Evolutionary conservation across 345 rosid species (phyloP), one percentile per base, ranked within the genome.

Genomic region (Corchorus olitorius): DNA sequence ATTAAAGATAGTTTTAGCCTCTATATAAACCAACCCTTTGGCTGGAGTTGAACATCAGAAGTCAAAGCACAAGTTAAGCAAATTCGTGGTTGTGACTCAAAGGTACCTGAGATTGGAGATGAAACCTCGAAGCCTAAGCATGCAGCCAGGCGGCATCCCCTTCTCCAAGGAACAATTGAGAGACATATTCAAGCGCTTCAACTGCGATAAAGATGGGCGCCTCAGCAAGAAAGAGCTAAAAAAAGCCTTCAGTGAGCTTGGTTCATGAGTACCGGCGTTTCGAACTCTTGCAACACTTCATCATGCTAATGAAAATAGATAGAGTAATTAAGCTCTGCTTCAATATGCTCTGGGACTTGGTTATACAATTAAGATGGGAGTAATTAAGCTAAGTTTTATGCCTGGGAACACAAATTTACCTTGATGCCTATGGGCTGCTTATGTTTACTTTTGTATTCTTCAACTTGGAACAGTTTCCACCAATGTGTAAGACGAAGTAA

Each of bases 161-260:
- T 45, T 14, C 19, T 41, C 67, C 1, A 34, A 49, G 70, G 86
- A 80, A 22, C 81, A 84, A 73, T 67, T 83, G 80, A 83, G 73
- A 79, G 53, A 2, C 2, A 62, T 77, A 54, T 20, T 86, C 16
- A 39, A 37, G 46, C 53, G 35, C 6, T 78, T 73, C n/a, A 84
- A 86, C 10, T 0, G 5, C 0, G 59, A 84, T 72, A 60, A 33
- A 22, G 81, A 79, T 3, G 80, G 83, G 4, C 75, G 67, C 22
- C 72, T 70, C 33, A 83, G 79, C 79, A 45, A 50, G 55, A 67
- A 75, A 70, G 87, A 86, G 77, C 86, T 86, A 4, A n/a, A 2
- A 19, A 41, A 80, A 10, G 85, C 83, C 15, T 49, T 76, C 73
- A 65, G 53, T 8, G 14, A 17, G 55, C 17, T 45, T 0, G 84